A percentile compares a stretch with the other conserved stretches of the same genome.
phyloP scores from a whole-genome alignment of 2,329 filamentous ascomycete species.

The Fragosphaeria purpurea region DNA sequence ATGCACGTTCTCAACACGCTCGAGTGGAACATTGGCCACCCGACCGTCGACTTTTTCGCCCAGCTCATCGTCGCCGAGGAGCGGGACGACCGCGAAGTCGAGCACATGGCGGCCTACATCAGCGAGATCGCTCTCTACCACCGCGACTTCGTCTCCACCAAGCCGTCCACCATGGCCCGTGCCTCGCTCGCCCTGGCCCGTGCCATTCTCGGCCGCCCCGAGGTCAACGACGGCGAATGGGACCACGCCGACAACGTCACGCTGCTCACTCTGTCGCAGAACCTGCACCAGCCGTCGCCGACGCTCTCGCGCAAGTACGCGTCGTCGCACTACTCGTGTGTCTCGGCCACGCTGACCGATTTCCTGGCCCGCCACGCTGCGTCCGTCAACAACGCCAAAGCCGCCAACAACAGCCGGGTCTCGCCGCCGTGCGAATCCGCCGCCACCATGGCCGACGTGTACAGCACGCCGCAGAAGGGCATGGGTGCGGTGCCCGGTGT shows the following conservation, averaged over 20 bases:
- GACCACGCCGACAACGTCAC: conserved; percentile 61
- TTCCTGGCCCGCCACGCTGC: conserved; percentile 51
- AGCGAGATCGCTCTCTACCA: conserved; percentile 93
- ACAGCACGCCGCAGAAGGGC: conserved; percentile 71
- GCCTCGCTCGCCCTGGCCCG: conserved; percentile 77
- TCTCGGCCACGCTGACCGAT: conserved; percentile 45
- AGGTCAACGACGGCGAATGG: conserved; percentile 69
- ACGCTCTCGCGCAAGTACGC: conserved; percentile 52
- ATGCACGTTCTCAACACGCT: conserved; percentile 98
- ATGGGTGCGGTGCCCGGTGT: conserved; percentile 51
- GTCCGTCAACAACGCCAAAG: conserved; percentile 13
- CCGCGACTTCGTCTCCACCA: conserved; percentile 89
- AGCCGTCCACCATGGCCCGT: conserved; percentile 82
- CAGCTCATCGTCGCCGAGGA: conserved; percentile 79
- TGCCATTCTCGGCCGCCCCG: conserved; percentile 72
- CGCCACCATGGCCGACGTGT: conserved; percentile 49
- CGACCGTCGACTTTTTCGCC: conserved; percentile 88
- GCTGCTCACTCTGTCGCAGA: conserved; percentile 47
- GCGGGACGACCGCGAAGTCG: conserved; percentile 69
- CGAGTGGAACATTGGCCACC: conserved; percentile 92
- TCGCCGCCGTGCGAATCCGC: conserved; percentile 49
- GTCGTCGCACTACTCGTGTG: conserved; percentile 40
- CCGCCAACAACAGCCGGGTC: conserved; percentile 16
- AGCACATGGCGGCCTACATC: conserved; percentile 91
- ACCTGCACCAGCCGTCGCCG: conserved; percentile 48